Evolutionary conservation across 139 green algal genomes (phyloP).

Genomic region (Coccomyxa sp.): DNA sequence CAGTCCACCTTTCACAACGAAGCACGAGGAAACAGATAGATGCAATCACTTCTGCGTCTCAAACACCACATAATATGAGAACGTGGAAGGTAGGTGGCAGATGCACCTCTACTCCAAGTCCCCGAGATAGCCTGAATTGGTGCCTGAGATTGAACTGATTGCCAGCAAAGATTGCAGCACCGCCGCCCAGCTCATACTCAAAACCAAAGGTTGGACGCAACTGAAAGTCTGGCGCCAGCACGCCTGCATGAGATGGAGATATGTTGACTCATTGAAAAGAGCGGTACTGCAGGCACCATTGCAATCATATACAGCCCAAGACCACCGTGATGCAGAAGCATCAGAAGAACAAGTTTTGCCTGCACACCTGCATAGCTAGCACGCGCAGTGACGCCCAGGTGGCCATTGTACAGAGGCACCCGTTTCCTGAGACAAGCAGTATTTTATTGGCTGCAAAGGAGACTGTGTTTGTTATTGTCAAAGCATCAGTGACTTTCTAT

Average conservation of each 20-base stretch:
- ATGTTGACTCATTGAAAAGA: not conserved
- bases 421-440: not conserved
- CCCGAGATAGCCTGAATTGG: not conserved
- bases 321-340: not conserved
- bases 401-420: not conserved
- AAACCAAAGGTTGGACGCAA: conserved; percentile 11
- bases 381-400: not conserved
- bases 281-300: not conserved
- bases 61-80: not conserved
- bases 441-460: not conserved
- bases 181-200: conserved; percentile 7
- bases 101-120: conserved; percentile 14
- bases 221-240: not conserved
- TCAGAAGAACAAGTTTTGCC: not conserved
- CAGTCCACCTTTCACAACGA: not conserved
- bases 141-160: conserved; percentile 7
- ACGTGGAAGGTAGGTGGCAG: not conserved
- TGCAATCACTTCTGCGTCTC: not conserved
- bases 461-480: not conserved
- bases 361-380: not conserved
- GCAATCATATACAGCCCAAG: not conserved
- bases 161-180: conserved; percentile 14
- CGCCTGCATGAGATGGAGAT: not conserved
- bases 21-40: not conserved
- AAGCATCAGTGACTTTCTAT: not conserved